These are phyloP conservation scores for Tetrapyrgos nigripes DNA, from an alignment of 1,284 basidiomycete genomes.

Conservation along the genomic window DNA sequence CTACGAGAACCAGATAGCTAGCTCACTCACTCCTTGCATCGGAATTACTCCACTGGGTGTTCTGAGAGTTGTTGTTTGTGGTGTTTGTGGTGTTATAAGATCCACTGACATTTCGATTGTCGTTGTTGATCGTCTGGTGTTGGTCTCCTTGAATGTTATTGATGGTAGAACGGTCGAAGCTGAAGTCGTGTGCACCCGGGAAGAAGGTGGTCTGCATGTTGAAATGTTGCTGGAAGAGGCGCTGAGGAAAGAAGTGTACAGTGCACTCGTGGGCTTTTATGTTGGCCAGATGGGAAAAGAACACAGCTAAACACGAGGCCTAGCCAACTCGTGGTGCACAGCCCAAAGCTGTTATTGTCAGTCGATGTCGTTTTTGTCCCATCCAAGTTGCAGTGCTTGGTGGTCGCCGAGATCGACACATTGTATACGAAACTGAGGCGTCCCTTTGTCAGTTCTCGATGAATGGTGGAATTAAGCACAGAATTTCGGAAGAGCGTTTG, in stretches of 20 bases:
- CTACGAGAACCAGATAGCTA: neutral
- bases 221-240: neutral
- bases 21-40: neutral
- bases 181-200: neutral
- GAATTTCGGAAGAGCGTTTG: too few species aligned
- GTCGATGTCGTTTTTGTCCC: too few species aligned
- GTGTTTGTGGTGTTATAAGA: neutral
- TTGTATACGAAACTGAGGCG: too few species aligned
- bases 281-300: too few species aligned
- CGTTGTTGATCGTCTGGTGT: neutral
- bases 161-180: neutral
- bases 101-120: neutral
- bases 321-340: too few species aligned
- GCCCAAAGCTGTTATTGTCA: too few species aligned
- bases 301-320: too few species aligned
- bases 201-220: neutral
- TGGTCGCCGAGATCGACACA: too few species aligned
- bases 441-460: too few species aligned
- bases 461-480: too few species aligned
- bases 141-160: neutral
- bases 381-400: too few species aligned
- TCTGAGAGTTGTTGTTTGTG: neutral
- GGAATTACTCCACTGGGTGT: neutral
- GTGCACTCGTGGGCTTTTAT: too few species aligned
- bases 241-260: neutral